A percentile compares a stretch with the other conserved stretches of the same genome.
phyloP scores from a whole-genome alignment of 768 basidiomycete species.

The Paxillus ammoniavirescens region DNA sequence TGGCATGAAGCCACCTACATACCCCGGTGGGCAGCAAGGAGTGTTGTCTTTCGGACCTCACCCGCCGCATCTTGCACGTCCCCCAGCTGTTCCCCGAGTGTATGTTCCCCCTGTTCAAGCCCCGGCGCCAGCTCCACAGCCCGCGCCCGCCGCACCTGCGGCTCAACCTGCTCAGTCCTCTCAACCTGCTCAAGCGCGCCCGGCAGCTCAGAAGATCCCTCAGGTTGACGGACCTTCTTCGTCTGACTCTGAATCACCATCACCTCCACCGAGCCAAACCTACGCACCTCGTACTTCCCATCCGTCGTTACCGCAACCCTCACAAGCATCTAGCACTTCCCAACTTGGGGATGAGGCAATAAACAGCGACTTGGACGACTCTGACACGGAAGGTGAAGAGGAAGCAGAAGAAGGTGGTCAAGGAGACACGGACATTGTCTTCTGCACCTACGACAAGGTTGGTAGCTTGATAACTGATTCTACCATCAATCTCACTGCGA shows the following conservation, averaged over 20 bases:
- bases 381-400: conserved; percentile 83
- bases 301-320: conserved; percentile 70
- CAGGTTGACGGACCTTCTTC: conserved; percentile 77
- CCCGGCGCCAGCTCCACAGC: conserved; percentile 25
- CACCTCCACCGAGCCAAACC: conserved; percentile 57
- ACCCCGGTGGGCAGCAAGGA: conserved; percentile 58
- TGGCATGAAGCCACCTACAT: conserved; percentile 47
- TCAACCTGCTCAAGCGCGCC: conserved; percentile 16
- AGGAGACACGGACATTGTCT: conserved; percentile 87
- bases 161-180: conserved; percentile 14
- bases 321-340: conserved; percentile 37
- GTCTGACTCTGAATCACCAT: conserved; percentile 68
- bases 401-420: conserved; percentile 76
- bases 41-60: conserved; percentile 52
- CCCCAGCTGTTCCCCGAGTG: conserved; percentile 18
- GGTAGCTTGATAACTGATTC: conserved; percentile 13
- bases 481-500: not conserved
- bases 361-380: conserved; percentile 95
- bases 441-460: conserved; percentile 99
- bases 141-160: conserved; percentile 11
- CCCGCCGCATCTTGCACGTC: conserved; percentile 27
- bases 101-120: conserved; percentile 19
- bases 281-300: conserved; percentile 73
- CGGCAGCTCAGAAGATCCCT: conserved; percentile 48
- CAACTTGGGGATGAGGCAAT: conserved; percentile 75